Percentiles rank a stretch among this genome's conserved stretches.
Evolutionary conservation across 78 protist species (phyloP).

Genomic region (Protostelium mycophagum): DNA sequence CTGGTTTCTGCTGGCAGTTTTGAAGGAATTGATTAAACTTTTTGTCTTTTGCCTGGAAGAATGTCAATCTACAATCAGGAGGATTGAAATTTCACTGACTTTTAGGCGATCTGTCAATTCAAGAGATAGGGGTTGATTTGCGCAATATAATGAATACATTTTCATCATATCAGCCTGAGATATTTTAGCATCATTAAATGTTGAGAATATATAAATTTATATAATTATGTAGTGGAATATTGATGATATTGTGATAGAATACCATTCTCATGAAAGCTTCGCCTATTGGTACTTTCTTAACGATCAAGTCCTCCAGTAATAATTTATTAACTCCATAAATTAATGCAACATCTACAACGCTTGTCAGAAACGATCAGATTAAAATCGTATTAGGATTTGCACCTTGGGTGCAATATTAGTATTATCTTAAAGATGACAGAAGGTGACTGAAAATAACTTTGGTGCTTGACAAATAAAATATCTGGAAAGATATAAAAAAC

Average conservation of each 20-base stretch:
- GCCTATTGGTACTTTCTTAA: not conserved
- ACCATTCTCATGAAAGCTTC: not conserved
- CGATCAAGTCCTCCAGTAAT: not conserved
- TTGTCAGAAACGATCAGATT: no score
- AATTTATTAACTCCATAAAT: not conserved
- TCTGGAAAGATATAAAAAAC: not conserved
- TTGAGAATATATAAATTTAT: no score
- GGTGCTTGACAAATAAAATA: no score
- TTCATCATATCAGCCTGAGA: not conserved
- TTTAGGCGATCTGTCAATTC: not conserved
- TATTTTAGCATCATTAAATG: no score
- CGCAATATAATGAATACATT: not conserved
- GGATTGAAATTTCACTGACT: not conserved
- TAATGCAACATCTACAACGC: not conserved
- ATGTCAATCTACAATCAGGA: not conserved
- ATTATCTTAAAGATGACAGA: no score
- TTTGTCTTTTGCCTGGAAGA: not conserved
- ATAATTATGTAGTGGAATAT: not conserved
- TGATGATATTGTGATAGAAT: not conserved
- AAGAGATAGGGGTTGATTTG: not conserved
- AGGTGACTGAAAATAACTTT: no score
- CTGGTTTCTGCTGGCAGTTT: slow-evolving; percentile 1
- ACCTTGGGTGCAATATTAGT: no score
- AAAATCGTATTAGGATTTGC: no score
- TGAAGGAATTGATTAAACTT: not conserved